Conservation (phyloP, 2,329 filamentous ascomycete species). For the Harringtonia lauricola region DNA sequence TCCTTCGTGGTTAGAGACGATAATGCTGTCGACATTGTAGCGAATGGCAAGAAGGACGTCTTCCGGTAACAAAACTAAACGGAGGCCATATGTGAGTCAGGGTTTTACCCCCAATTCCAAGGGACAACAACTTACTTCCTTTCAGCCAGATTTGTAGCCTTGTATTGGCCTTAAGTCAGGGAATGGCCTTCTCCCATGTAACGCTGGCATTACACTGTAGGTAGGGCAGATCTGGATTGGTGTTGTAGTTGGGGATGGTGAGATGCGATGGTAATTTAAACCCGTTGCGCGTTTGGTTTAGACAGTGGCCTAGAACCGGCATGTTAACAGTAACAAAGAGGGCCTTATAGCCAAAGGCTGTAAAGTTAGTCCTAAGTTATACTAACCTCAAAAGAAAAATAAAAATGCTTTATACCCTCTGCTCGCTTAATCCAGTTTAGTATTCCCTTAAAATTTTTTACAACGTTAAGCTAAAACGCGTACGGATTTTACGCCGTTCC, state of each 20-base stretch:
- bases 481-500: slow-evolving; percentile 25
- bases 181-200: background rate
- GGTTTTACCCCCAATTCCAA: background rate
- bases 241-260: background rate
- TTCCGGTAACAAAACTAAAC: slow-evolving; percentile 15
- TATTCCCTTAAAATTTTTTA: slow-evolving; percentile 33
- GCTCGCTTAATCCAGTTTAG: slow-evolving; percentile 22
- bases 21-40: slow-evolving; percentile 14
- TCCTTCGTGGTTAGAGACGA: slow-evolving; percentile 35
- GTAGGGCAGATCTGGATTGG: background rate
- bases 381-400: too few relatives aligned
- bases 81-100: background rate
- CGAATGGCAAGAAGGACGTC: slow-evolving; percentile 28
- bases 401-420: background rate
- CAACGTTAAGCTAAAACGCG: slow-evolving; percentile 40
- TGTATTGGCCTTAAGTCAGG: slow-evolving; percentile 18
- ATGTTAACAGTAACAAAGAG: slow-evolving; percentile 43
- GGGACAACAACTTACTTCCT: slow-evolving; percentile 15
- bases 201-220: background rate
- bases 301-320: slow-evolving; percentile 37
- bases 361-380: background rate
- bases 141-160: slow-evolving; percentile 37
- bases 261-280: slow-evolving; percentile 22
- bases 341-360: background rate
- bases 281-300: slow-evolving; percentile 39